These are phyloP conservation scores for Phragmites australis DNA, from an alignment of 176 grass and related monocot species.

Conservation along the genomic window DNA sequence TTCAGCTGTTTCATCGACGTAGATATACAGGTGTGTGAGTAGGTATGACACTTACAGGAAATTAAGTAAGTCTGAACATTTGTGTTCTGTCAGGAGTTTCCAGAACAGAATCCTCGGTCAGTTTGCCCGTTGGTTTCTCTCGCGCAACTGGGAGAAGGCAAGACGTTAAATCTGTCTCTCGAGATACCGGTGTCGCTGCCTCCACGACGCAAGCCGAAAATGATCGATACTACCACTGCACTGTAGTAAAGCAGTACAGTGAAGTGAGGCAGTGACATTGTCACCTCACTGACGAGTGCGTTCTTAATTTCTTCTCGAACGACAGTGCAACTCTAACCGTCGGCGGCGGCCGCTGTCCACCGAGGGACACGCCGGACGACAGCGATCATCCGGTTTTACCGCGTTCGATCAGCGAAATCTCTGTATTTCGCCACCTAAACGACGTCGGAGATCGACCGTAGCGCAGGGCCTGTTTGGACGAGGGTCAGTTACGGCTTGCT, in stretches of 20 bases:
- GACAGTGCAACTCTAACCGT: conserved; percentile 27
- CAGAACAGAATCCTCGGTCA: neutral
- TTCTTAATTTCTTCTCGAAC: neutral
- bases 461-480: too few relatives aligned
- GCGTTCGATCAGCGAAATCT: neutral
- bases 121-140: neutral
- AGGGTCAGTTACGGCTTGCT: neutral
- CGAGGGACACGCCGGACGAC: neutral
- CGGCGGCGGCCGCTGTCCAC: neutral
- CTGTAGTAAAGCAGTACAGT: neutral
- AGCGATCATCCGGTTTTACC: neutral
- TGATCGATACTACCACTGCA: neutral
- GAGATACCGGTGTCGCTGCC: neutral
- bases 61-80: neutral
- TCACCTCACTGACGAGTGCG: neutral
- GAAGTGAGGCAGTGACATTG: neutral
- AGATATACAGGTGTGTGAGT: too few relatives aligned
- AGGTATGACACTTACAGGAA: neutral
- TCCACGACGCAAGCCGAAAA: conserved; percentile 36
- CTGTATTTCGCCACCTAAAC: neutral
- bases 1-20: too few relatives aligned
- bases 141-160: neutral
- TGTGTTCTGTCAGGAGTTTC: neutral
- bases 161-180: neutral
- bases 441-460: neutral